phyloP scores from a whole-genome alignment of 164 flowering plant genomes.

The Kingdonia uniflora region DNA sequence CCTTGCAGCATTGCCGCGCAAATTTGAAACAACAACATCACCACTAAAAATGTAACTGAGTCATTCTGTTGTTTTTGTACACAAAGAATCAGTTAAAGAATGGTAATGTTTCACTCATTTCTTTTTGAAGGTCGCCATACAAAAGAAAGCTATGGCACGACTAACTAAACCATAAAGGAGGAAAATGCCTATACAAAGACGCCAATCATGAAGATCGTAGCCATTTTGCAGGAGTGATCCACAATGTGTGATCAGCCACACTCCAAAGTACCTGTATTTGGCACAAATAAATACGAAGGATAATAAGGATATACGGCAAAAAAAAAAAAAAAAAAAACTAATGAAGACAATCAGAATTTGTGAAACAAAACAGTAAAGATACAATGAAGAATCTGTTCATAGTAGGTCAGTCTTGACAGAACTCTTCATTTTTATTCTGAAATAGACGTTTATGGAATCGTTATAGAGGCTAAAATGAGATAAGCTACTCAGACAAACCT shows the following conservation, averaged over 20 bases:
- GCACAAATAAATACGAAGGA: neutral
- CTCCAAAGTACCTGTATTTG: conserved; percentile 69
- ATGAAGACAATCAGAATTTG: neutral
- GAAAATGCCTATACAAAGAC: conserved; percentile 46
- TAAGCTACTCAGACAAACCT: conserved; percentile 40
- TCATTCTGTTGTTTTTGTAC: neutral
- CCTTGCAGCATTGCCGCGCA: no score
- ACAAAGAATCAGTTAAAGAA: conserved; percentile 6
- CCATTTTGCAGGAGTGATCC: conserved; percentile 49
- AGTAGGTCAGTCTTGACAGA: no score
- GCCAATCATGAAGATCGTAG: conserved; percentile 58
- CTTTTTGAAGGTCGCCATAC: conserved; percentile 58
- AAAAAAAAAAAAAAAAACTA: neutral
- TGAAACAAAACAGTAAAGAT: neutral
- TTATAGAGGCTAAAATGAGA: no score
- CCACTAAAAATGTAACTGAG: neutral
- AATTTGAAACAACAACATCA: neutral
- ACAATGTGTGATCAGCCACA: conserved; percentile 88
- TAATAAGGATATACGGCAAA: neutral
- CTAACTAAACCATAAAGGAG: conserved; percentile 39
- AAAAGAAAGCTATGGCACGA: conserved; percentile 55
- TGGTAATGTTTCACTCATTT: conserved; percentile 28
- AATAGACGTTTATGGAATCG: no score
- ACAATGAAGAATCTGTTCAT: no score
- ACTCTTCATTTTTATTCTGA: no score